Conservation (phyloP, 495 filamentous ascomycete species). For the Neurospora cerealis region DNA sequence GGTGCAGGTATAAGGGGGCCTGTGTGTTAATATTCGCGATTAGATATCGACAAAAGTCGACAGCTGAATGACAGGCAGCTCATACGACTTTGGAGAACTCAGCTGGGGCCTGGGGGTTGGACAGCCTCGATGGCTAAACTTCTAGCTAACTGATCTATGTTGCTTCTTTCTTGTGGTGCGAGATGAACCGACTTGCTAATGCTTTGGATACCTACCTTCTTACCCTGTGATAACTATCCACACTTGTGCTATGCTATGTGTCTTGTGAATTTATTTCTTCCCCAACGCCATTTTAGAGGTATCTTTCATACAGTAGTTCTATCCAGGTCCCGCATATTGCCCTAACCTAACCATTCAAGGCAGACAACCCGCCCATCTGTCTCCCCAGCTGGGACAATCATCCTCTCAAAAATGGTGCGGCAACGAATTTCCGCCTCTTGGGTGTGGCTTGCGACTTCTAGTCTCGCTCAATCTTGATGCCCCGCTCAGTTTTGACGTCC, state of each 20-base stretch:
- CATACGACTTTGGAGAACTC: neutral
- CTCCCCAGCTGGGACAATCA: neutral
- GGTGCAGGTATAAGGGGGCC: neutral
- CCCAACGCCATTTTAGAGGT: neutral
- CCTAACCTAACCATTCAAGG: neutral
- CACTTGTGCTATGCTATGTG: neutral
- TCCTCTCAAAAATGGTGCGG: neutral
- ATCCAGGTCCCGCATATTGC: neutral
- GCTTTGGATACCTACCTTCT: neutral
- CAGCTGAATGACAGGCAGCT: neutral
- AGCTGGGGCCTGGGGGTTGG: neutral
- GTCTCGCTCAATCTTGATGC: neutral
- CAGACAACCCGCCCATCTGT: neutral
- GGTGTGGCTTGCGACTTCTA: neutral
- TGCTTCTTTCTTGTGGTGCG: neutral
- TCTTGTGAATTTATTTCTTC: neutral
- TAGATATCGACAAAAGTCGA: neutral
- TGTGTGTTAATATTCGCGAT: neutral
- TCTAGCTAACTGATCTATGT: neutral
- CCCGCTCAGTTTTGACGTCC: neutral
- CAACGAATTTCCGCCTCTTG: neutral
- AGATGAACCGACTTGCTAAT: neutral
- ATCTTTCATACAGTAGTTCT: neutral
- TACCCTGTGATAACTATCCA: neutral
- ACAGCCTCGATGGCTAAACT: neutral